Percentiles rank a stretch among this genome's conserved stretches.
Conservation (phyloP, 768 basidiomycete genomes). For the Lepiota venenata region DNA sequence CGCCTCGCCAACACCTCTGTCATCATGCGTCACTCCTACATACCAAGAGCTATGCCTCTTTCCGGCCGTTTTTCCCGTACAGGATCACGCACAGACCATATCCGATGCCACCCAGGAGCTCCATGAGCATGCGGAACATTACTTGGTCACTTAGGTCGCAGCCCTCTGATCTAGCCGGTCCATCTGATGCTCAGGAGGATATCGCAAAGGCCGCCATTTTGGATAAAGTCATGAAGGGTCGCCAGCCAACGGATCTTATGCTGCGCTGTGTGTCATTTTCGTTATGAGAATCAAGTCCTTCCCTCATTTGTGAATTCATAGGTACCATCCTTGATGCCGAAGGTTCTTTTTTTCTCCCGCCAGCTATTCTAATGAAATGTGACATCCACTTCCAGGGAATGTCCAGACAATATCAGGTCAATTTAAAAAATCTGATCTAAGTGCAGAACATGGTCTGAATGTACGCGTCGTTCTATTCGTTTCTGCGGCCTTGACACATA, state of each 20-base stretch:
- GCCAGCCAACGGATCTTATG: slow-evolving; percentile 87
- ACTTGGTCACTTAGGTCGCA: slow-evolving; percentile 33
- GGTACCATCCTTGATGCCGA: slow-evolving; percentile 86
- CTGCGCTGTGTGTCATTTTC: slow-evolving; percentile 69
- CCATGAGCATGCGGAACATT: slow-evolving; percentile 19
- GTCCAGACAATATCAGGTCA: slow-evolving; percentile 87
- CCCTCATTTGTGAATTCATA: slow-evolving; percentile 26
- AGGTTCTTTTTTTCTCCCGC: slow-evolving; percentile 41
- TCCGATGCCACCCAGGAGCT: background rate
- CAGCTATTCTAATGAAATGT: slow-evolving; percentile 20
- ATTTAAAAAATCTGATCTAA: slow-evolving; percentile 89
- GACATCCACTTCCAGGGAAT: slow-evolving; percentile 47
- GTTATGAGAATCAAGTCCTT: slow-evolving; percentile 3
- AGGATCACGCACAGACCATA: background rate
- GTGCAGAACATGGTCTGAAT: slow-evolving; percentile 83
- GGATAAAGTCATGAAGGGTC: slow-evolving; percentile 83
- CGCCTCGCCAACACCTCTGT: background rate
- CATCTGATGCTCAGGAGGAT: slow-evolving; percentile 57
- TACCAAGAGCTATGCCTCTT: background rate
- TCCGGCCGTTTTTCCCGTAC: background rate
- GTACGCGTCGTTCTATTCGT: slow-evolving; percentile 44
- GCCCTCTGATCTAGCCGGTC: slow-evolving; percentile 24
- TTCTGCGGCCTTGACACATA: slow-evolving; percentile 11
- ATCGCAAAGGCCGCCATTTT: slow-evolving; percentile 68
- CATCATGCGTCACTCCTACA: background rate